Percentiles rank a stretch among this genome's conserved stretches.
phyloP scores from a whole-genome alignment of 495 filamentous ascomycete genomes.

The Penicillium dipodomyicola region DNA sequence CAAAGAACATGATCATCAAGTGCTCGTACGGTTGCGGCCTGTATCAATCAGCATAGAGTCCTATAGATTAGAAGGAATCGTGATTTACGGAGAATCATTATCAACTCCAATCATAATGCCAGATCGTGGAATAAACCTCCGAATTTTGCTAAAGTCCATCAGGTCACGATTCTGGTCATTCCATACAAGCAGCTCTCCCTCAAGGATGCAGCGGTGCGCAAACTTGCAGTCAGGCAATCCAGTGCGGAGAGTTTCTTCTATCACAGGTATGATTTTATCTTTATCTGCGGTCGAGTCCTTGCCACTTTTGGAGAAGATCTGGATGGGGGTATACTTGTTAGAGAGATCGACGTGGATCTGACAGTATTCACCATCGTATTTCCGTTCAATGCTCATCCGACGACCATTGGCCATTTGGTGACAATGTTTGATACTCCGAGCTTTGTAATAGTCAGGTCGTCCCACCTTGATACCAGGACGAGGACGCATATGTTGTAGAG shows the following conservation, averaged over 20 bases:
- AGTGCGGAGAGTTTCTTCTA: conserved; percentile 56
- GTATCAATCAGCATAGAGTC: conserved; percentile 11
- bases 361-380: conserved; percentile 87
- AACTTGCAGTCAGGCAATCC: conserved; percentile 55
- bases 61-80: too few species aligned
- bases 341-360: conserved; percentile 78
- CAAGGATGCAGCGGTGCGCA: conserved; percentile 65
- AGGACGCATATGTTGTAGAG: conserved; percentile 56
- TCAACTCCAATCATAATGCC: conserved; percentile 66
- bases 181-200: conserved; percentile 80
- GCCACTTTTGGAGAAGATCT: conserved; percentile 88
- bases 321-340: conserved; percentile 54
- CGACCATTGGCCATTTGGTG: conserved; percentile 55
- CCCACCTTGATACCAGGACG: conserved; percentile 71
- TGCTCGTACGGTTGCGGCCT: conserved; percentile 69
- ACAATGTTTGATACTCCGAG: conserved; percentile 73
- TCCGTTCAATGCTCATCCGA: conserved; percentile 71
- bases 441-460: conserved; percentile 69
- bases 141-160: conserved; percentile 72
- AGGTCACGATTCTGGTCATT: conserved; percentile 60
- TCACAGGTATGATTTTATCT: conserved; percentile 52
- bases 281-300: conserved; percentile 81
- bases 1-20: conserved; percentile 81
- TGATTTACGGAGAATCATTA: conserved; percentile 66
- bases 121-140: conserved; percentile 73